Evolutionary conservation across 495 filamentous ascomycete species (phyloP), one percentile per base, ranked within the genome.

Genomic region (Aspergillus nidulans): DNA sequence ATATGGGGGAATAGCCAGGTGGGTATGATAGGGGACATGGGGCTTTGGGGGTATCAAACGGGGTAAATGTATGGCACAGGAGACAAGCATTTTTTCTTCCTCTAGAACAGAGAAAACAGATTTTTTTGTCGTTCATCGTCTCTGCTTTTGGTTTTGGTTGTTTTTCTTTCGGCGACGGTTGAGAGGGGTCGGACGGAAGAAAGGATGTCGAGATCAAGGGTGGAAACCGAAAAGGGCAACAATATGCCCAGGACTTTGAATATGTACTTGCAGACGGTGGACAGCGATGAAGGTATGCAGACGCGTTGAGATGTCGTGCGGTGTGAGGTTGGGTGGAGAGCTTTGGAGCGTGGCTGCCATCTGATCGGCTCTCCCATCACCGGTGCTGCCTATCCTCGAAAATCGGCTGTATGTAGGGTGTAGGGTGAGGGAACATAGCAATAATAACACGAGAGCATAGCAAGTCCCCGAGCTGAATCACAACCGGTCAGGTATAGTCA

Each of bases 401-500:
- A 0, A 16, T 24, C 15, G 32, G 39, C 20, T 28, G 9, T 21
- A 42, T 26, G 19, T 48, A 40, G 32, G 13, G 44, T 39, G 30
- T 53, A 58, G n/a, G n/a, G n/a, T n/a, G n/a, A n/a, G 43, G 30
- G 10, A 34, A 34, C 10, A 34, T 34, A 62, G 55, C 32, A 28
- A 45, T 34, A 49, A 52, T 49, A 42, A 48, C 42, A 42, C 56
- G 47, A 30, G 58, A 58, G 63, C 18, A 47, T 24, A 54, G 42
- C 28, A 55, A 47, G 59, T 53, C 59, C 47, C 43, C 30, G 57
- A 58, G 60, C 62, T 63, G 68, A 66, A 67, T 65, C 67, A 64
- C 58, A 53, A 65, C 67, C 61, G 69, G 69, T 68, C 68, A 68
- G 69, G 61, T 67, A 69, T 53, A 61, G 65, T 65, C 55, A 64